Conservation (phyloP, 2,329 filamentous ascomycete genomes). For the Aspergillus fijiensis region DNA sequence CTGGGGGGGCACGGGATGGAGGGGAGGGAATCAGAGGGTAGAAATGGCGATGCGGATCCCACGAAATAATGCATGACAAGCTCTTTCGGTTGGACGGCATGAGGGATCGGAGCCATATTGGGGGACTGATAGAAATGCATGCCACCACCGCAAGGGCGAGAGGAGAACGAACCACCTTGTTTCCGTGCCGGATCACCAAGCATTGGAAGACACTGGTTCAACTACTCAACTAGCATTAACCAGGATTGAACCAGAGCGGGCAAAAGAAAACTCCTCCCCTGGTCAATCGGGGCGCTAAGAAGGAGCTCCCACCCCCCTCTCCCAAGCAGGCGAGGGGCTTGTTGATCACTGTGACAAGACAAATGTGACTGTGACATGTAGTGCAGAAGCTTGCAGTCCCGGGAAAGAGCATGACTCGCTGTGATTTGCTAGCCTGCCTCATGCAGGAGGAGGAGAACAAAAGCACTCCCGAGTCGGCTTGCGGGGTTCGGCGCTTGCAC, state of each 20-base stretch:
- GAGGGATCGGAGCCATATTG: constrained; percentile 4
- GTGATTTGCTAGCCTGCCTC: neutral
- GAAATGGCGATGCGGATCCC: constrained; percentile 5
- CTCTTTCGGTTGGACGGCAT: constrained; percentile 7
- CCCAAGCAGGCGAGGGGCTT: constrained; percentile 2
- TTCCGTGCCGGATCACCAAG: constrained; percentile 5
- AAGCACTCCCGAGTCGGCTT: neutral
- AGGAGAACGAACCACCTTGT: neutral
- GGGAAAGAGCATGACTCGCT: neutral
- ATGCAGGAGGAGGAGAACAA: neutral
- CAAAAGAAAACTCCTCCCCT: neutral
- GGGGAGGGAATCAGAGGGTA: neutral
- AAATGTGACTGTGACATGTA: constrained; percentile 36
- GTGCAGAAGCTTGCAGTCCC: constrained; percentile 29
- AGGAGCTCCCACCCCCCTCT: neutral
- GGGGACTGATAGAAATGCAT: constrained; percentile 3
- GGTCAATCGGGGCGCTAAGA: constrained; percentile 16
- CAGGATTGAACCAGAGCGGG: neutral
- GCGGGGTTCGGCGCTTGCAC: constrained; percentile 5
- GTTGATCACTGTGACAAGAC: constrained; percentile 17
- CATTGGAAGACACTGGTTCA: neutral
- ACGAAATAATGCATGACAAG: neutral
- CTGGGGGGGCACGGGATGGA: neutral
- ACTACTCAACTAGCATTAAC: neutral
- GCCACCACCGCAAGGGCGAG: neutral